These are phyloP conservation scores for Fusarium setosum DNA, from an alignment of 2,329 filamentous ascomycete species.

Conservation along the genomic window DNA sequence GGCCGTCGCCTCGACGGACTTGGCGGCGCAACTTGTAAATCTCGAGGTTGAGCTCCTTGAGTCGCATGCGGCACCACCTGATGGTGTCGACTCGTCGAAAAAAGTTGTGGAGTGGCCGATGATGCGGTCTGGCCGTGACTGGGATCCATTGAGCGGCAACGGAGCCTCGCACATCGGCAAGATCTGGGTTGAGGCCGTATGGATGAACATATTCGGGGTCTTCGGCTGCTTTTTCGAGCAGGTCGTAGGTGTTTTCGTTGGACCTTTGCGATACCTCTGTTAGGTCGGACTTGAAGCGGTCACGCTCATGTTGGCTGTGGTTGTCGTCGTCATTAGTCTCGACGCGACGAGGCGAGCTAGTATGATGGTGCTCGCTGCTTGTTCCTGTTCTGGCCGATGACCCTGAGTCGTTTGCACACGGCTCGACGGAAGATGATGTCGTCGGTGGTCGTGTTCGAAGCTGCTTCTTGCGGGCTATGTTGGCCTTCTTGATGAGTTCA, in stretches of 20 bases:
- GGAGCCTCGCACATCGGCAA: conserved; percentile 57
- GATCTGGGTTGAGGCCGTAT: conserved; percentile 47
- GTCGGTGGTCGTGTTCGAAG: conserved; percentile 9
- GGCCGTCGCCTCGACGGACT: conserved; percentile 76
- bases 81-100: conserved; percentile 96
- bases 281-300: conserved; percentile 23
- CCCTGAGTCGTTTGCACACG: conserved; percentile 18
- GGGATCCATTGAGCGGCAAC: conserved; percentile 81
- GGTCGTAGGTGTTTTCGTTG: conserved; percentile 3
- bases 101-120: conserved; percentile 73
- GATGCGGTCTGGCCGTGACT: conserved; percentile 79
- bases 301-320: background rate
- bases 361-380: conserved; percentile 18
- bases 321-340: conserved; percentile 7
- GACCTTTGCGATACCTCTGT: conserved; percentile 20
- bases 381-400: conserved; percentile 21
- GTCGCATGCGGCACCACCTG: conserved; percentile 78
- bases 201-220: conserved; percentile 52
- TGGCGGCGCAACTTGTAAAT: conserved; percentile 77
- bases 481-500: conserved; percentile 83
- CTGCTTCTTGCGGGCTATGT: conserved; percentile 74
- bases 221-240: conserved; percentile 37
- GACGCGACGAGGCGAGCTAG: conserved; percentile 6
- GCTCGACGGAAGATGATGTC: conserved; percentile 17
- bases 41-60: conserved; percentile 53